Evolutionary conservation across 2,329 filamentous ascomycete genomes (phyloP).

Genomic region (Trichophyton verrucosum): DNA sequence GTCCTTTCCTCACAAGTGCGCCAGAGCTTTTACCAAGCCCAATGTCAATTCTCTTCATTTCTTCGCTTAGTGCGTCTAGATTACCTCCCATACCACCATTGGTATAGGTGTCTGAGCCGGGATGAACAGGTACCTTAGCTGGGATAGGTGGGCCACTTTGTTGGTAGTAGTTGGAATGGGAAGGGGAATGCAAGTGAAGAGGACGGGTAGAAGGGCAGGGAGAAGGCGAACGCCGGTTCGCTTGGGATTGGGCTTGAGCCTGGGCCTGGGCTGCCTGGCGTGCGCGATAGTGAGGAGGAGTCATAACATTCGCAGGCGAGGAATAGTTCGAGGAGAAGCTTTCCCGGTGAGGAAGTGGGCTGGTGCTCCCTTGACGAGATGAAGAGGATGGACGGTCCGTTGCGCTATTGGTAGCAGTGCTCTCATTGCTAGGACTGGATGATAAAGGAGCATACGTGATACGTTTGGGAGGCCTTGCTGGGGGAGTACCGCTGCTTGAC

Average conservation of each 20-base stretch:
- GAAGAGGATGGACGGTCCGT: conserved; percentile 15
- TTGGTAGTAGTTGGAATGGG: conserved; percentile 20
- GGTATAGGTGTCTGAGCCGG: conserved; percentile 19
- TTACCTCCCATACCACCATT: conserved; percentile 12
- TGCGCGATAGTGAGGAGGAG: conserved; percentile 5
- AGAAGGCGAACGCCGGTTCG: conserved; percentile 5
- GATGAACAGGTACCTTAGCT: conserved; percentile 31
- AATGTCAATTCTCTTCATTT: conserved; percentile 43
- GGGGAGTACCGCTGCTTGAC: not conserved
- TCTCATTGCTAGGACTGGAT: conserved; percentile 11
- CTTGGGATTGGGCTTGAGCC: conserved; percentile 2
- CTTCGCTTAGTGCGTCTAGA: conserved; percentile 43
- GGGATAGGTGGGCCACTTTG: conserved; percentile 31
- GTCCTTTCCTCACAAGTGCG: conserved; percentile 3
- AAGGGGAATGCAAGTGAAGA: conserved; percentile 16
- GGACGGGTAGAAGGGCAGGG: conserved; percentile 21
- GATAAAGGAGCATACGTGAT: not conserved
- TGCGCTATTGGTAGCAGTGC: conserved; percentile 15
- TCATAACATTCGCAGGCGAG: conserved; percentile 2
- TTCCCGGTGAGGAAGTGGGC: conserved; percentile 3
- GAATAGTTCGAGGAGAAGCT: not conserved
- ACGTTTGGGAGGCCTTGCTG: conserved; percentile 12
- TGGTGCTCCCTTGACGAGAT: conserved; percentile 13
- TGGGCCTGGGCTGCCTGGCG: not conserved
- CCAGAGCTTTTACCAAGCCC: conserved; percentile 17